Base-by-base conservation (phyloP, 2,329 filamentous ascomycete genomes). In the Trichoderma lentiforme region DNA sequence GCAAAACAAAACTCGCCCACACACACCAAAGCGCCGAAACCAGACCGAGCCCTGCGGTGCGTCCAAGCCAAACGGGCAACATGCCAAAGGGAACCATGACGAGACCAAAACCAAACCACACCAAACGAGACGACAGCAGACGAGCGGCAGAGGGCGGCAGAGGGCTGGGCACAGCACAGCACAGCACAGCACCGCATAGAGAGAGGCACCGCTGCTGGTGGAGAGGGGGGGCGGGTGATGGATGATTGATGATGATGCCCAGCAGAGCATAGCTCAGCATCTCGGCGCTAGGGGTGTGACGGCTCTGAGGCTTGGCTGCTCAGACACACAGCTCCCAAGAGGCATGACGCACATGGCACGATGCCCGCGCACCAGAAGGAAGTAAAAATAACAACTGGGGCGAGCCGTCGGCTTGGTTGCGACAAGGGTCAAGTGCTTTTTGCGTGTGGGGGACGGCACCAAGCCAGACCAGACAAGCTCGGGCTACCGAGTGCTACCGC, bases 371-470 rank as follows among this genome's bases (percentile, higher is more conserved):
- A 70, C 71, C 26, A 72, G 70, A 72, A 53, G 58, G 71, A 72
- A 58, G 64, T 72, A 72, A 70, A 72, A 72, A 72, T 72, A 72
- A 72, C 71, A 62, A 72, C 71, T 72, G 71, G 71, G 66, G 71
- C 71, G 71, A 72, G 71, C 66, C 71, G 71, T 70, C 66, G 66
- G 66, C 66, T 60, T 70, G 71, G 71, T 64, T 63, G 65, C 66
- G 56, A 62, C 57, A 28, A 57, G 64, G 70, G 64, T 57, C 28
- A 15, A 56, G 34, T 43, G 65, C 32, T 68, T 57, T 57, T 28
- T 57, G 64, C 30, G 60, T 71, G 69, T 64, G 69, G 69, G 69
- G 69, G 69, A 71, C 64, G 61, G 47, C 24, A 66, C 61, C 69
- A 47, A 39, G 32, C 56, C 61, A 47, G 61, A 28, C 57, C 30